phyloP scores from a whole-genome alignment of 1,284 basidiomycete species.

The Pholiota adiposa region DNA sequence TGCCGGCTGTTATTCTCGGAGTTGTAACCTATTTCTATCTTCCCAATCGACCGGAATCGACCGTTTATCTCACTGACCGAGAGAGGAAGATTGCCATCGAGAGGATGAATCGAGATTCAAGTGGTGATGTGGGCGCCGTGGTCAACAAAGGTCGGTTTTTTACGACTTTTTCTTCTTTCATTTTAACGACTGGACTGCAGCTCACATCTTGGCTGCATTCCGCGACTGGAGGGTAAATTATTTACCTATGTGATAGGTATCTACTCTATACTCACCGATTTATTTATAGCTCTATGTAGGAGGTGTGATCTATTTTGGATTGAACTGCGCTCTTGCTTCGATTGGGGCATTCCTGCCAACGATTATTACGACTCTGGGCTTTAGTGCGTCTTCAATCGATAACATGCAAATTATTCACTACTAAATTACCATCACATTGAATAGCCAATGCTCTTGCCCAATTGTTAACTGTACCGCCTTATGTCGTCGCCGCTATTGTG shows the following conservation, averaged over 20 bases:
- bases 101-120: slow-evolving; percentile 73
- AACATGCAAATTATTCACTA: not conserved
- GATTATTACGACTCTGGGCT: slow-evolving; percentile 76
- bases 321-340: slow-evolving; percentile 80
- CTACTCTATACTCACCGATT: not conserved
- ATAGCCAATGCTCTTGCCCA: slow-evolving; percentile 52
- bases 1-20: slow-evolving; percentile 73
- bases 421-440: not conserved
- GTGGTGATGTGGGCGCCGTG: slow-evolving; percentile 67
- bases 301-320: slow-evolving; percentile 76
- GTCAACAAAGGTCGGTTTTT: slow-evolving; percentile 62
- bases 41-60: slow-evolving; percentile 80
- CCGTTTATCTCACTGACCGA: slow-evolving; percentile 68
- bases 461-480: slow-evolving; percentile 81
- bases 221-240: slow-evolving; percentile 59
- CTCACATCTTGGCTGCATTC: slow-evolving; percentile 67
- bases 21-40: slow-evolving; percentile 67
- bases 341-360: slow-evolving; percentile 87
- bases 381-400: slow-evolving; percentile 38
- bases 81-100: slow-evolving; percentile 77
- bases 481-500: slow-evolving; percentile 72
- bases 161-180: not conserved
- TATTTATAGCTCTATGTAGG: slow-evolving; percentile 58
- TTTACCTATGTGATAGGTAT: not conserved
- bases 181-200: slow-evolving; percentile 34